Percentiles rank a stretch among this genome's conserved stretches.
phyloP scores from a whole-genome alignment of 2,329 filamentous ascomycete species.

The Phyllosticta citrichinensis region DNA sequence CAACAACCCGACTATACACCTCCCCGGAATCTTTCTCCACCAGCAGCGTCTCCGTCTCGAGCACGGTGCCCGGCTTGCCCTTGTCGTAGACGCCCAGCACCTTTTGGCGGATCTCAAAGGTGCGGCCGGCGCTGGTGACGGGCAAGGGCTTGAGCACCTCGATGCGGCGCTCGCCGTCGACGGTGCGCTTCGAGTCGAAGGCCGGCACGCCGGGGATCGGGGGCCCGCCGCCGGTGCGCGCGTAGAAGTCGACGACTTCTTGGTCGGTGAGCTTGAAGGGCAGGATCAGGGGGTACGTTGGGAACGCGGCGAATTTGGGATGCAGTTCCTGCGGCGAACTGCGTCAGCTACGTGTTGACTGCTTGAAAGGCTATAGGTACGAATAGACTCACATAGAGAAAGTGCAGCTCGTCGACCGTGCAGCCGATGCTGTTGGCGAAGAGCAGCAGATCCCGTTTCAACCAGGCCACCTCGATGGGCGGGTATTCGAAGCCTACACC shows the following conservation, averaged over 20 bases:
- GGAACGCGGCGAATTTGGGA: conserved; percentile 77
- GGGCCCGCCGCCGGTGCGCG: conserved; percentile 50
- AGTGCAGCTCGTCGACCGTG: conserved; percentile 80
- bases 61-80: conserved; percentile 66
- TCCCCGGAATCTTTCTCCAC: conserved; percentile 61
- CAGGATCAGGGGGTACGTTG: conserved; percentile 76
- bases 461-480: conserved; percentile 65
- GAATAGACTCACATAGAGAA: conserved; percentile 61
- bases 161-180: conserved; percentile 77
- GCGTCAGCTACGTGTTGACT: background rate
- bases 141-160: conserved; percentile 69
- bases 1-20: conserved; percentile 58
- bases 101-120: conserved; percentile 65
- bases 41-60: conserved; percentile 68
- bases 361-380: background rate
- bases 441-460: conserved; percentile 78
- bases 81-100: conserved; percentile 86
- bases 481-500: conserved; percentile 73
- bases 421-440: conserved; percentile 85
- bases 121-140: conserved; percentile 54
- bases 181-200: conserved; percentile 62
- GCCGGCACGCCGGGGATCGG: conserved; percentile 67
- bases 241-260: conserved; percentile 80
- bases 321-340: conserved; percentile 59
- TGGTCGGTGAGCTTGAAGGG: conserved; percentile 67